Conservation (phyloP, 257 asterid genomes). For the Nicotiana tabacum region DNA sequence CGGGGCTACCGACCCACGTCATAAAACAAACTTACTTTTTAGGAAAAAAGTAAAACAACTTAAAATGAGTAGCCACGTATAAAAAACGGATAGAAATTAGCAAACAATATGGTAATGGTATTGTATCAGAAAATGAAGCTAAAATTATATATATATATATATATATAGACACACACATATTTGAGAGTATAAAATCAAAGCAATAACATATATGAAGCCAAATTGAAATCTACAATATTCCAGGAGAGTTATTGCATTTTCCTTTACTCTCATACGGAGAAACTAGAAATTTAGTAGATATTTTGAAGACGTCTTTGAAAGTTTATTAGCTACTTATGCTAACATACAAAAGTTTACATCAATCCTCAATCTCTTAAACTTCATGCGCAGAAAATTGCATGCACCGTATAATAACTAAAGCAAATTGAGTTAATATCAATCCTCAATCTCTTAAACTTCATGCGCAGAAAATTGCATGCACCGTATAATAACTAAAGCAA, state of each 20-base stretch:
- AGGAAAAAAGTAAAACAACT: neutral
- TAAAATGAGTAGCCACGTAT: neutral
- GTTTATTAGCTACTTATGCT: slow-evolving; percentile 4
- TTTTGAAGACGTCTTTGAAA: neutral
- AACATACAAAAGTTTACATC: neutral
- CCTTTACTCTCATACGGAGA: neutral
- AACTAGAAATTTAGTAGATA: neutral
- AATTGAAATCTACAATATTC: neutral
- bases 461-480: neutral
- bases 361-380: slow-evolving; percentile 3
- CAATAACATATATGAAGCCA: neutral
- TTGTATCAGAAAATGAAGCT: neutral
- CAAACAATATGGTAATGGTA: neutral
- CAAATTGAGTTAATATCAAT: neutral
- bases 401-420: neutral
- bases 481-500: neutral
- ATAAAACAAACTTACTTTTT: neutral
- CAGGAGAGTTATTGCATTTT: neutral
- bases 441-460: slow-evolving; percentile 5
- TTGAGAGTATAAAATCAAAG: neutral
- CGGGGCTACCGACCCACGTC: neutral
- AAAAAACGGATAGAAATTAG: neutral
- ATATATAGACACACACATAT: neutral
- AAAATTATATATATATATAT: neutral
- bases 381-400: neutral